Conservation (phyloP, 2,329 filamentous ascomycete species). For the Alternaria sp. region DNA sequence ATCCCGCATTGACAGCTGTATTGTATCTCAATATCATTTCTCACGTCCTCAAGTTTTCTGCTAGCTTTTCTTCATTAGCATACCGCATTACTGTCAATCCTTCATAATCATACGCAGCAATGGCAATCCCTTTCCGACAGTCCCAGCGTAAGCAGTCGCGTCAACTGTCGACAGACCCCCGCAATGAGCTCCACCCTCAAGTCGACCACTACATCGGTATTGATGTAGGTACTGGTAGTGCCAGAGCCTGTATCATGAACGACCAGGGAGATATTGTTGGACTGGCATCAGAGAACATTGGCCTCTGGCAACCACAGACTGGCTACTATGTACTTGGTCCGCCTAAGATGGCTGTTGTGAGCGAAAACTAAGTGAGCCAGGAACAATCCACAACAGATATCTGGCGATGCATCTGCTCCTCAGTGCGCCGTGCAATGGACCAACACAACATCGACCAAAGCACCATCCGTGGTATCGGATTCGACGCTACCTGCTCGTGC, state of each 20-base stretch:
- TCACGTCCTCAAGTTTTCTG: constrained; percentile 10
- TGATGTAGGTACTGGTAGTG: constrained; percentile 95
- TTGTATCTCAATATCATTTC: constrained; percentile 45
- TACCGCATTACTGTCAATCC: constrained; percentile 5
- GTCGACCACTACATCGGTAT: constrained; percentile 79
- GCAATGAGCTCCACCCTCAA: constrained; percentile 65
- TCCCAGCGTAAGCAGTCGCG: constrained; percentile 50
- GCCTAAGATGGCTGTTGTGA: not conserved
- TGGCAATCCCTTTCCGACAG: constrained; percentile 43
- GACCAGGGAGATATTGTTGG: constrained; percentile 83
- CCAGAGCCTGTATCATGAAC: constrained; percentile 94
- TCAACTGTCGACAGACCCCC: constrained; percentile 60
- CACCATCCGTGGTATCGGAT: constrained; percentile 88
- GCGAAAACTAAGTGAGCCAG: constrained; percentile 54
- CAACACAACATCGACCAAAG: constrained; percentile 80
- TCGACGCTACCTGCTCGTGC: constrained; percentile 98
- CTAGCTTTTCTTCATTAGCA: constrained; percentile 3
- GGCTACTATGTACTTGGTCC: constrained; percentile 61
- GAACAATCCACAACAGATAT: constrained; percentile 99
- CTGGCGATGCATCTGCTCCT: constrained; percentile 92
- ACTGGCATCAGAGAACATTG: constrained; percentile 62
- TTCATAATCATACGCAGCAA: constrained; percentile 23
- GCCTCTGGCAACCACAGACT: constrained; percentile 62
- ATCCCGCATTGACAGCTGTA: constrained; percentile 44
- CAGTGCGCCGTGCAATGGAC: constrained; percentile 81